Evolutionary conservation across 305 asterid genomes (phyloP), one percentile per base, ranked within the genome.

Genomic region (Plantago coronopus): DNA sequence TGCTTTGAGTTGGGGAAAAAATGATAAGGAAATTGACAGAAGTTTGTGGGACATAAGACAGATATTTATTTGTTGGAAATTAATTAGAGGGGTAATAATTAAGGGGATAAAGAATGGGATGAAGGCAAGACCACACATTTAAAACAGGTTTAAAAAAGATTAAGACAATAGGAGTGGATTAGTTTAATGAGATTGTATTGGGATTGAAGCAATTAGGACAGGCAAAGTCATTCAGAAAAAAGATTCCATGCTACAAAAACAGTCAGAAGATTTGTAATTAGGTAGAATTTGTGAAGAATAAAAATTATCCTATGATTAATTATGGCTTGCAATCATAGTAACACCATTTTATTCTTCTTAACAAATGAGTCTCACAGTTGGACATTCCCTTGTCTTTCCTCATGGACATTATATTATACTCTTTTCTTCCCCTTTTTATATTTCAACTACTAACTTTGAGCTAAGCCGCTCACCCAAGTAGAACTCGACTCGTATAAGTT

Each of bases 21-120:
- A 80, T 78, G 62, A 67, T 80, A 76, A 81, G 79, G 90, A 77
- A 73, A 66, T 79, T 74, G 95, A 88, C 95, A 86, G 96, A 90
- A 86, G 65, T 80, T 34, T 75, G 94, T 83, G 90, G 93, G 94
- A 67, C 70, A 65, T 34, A 7, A 57, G 77, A 86, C 94, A 86
- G 84, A 83, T 78, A 83, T 81, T 83, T 81, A 72, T 85, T 79
- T 79, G 80, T 76, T 79, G 84, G 81, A 79, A 78, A 70, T 54
- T 17, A 58, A 59, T 40, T 37, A 54, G 31, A 17, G 47, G 11
- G 9, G 59, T 56, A 60, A 55, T 70, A 55, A 62, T 70, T 66
- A 57, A 56, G 29, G 64, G 63, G 19, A 66, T 27, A 43, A 27
- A 54, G 50, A 61, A 22, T 34, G 48, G 61, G 42, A 61, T 74